Base-by-base conservation (phyloP, 2,329 filamentous ascomycete genomes). In the Hirsutella thompsonii region DNA sequence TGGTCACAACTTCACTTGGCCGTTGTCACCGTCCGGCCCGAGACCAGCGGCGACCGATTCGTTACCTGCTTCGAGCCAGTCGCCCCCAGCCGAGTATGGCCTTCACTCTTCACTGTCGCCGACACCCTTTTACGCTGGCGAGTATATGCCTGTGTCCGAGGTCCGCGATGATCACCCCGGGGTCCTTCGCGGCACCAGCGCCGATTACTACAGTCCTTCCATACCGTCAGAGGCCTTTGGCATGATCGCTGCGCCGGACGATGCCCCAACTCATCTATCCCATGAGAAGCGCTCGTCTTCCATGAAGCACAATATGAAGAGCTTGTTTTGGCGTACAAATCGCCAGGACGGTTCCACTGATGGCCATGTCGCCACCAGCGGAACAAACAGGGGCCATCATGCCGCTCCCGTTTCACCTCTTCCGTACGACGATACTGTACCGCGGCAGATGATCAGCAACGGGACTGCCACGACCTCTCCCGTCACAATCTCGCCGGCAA, bases 181-280 rank as follows among this genome's bases (percentile, higher is more conserved):
- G 34, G 54, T 57, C 32, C 58, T 60, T 35, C 54, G 49, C 41
- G 61, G 58, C 30, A 58, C 54, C 32, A 66, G 55, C 40, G 60
- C 61, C 35, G 61, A 65, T 43, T 66, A 66, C 44, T 66, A 66
- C 47, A 62, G 60, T 38, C 55, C 59, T 11, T 58, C 58, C 3
- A 57, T 66, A 36, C 62, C 63, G 2, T 63, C 61, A 3, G 59
- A 62, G 40, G 61, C 60, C 5, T 64, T 65, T 45, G 62, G 61
- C 45, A 64, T 65, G 61, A 49, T 54, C 11, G 46, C 55, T 9
- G 48, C 51, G 11, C 50, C 55, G 3, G 38, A 28, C 28, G 39
- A 41, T 20, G 36, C 11, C 8, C 19, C 36, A 26, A 16, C 48
- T 26, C 42, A 53, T 11, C 16, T 19, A 11, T 19, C 35, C 3